Conservation (phyloP, 202 grass and related monocot species). For the Carex arenaria region DNA sequence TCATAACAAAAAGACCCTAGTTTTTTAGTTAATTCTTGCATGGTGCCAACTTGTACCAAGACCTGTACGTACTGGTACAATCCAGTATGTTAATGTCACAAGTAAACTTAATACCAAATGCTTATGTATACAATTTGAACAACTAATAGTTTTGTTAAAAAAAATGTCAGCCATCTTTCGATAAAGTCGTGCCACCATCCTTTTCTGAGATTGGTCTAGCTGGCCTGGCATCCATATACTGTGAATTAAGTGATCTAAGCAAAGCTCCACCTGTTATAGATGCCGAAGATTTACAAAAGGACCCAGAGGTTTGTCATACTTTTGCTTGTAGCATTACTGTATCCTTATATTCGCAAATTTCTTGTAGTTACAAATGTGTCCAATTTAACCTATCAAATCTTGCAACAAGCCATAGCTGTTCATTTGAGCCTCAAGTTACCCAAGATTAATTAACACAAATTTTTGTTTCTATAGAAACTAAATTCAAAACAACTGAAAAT, state of each 20-base stretch:
- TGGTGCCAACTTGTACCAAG: not conserved
- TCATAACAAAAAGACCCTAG: not conserved
- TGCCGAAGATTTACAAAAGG: constrained; percentile 74
- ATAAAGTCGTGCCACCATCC: constrained; percentile 68
- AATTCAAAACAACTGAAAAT: not conserved
- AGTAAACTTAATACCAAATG: not conserved
- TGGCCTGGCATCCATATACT: constrained; percentile 87
- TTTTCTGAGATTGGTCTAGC: constrained; percentile 92
- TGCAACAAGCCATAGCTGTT: not conserved
- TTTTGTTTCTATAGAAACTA: not conserved
- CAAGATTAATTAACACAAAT: not conserved
- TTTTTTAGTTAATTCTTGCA: not conserved
- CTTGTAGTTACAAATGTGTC: not conserved
- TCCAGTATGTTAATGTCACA: not conserved
- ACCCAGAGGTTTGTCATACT: constrained; percentile 66
- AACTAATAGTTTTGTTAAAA: constrained; percentile 29
- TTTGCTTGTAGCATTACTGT: not conserved
- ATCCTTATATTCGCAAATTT: not conserved
- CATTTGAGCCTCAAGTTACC: not conserved
- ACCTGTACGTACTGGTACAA: not conserved
- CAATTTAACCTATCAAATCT: constrained; percentile 1
- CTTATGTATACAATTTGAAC: constrained; percentile 10
- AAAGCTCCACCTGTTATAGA: constrained; percentile 81
- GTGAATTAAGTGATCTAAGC: constrained; percentile 67
- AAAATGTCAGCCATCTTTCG: constrained; percentile 73